Base-by-base conservation (phyloP, 2,329 filamentous ascomycete genomes). In the Tolypocladium cylindrosporum region DNA sequence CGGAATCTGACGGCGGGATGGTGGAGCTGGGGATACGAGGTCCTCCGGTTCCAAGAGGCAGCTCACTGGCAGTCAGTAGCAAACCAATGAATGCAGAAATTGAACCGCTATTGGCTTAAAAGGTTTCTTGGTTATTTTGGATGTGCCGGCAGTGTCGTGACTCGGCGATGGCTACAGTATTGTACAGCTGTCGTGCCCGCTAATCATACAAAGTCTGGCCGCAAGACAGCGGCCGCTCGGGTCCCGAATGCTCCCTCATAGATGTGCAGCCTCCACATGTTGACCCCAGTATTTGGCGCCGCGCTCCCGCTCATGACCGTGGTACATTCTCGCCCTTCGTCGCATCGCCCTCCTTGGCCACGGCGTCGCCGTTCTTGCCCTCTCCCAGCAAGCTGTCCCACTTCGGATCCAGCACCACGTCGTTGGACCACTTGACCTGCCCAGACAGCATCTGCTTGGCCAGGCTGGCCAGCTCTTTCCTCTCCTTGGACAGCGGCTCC, bases 1-100 rank as follows among this genome's bases (percentile, higher is more conserved):
- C 79, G 90, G 58, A 84, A 88, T 67, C 72, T 91, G 51, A 90
- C 89, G 1, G 79, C 83, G 9, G 87, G 87, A 0, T 93, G 90
- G 89, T 89, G 85, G 80, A 81, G 82, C 36, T 92, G 88, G 88
- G 90, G 90, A 3, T 80, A 91, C 63, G 85, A 93, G 65, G 86
- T 83, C 10, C 70, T 90, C 58, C 82, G 82, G 60, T 91, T 88
- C 64, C 90, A 92, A 66, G 77, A 79, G 59, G 69, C 77, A 8
- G 73, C 78, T 42, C 72, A 79, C 64, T 87, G 83, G 83, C 57
- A 56, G 31, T 10, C 24, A 5, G 43, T 52, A 48, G 52, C 50
- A 50, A 45, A 45, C 21, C 7, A 37, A 14, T 57, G 54, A 55
- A 61, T 61, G 59, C 58, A 61, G 54, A 56, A 60, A 56, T 51